A percentile compares a stretch with the other conserved stretches of the same genome.
These are phyloP conservation scores for Magnaporthiopsis incrustans DNA, from an alignment of 2,329 filamentous ascomycete species.

Conservation along the genomic window DNA sequence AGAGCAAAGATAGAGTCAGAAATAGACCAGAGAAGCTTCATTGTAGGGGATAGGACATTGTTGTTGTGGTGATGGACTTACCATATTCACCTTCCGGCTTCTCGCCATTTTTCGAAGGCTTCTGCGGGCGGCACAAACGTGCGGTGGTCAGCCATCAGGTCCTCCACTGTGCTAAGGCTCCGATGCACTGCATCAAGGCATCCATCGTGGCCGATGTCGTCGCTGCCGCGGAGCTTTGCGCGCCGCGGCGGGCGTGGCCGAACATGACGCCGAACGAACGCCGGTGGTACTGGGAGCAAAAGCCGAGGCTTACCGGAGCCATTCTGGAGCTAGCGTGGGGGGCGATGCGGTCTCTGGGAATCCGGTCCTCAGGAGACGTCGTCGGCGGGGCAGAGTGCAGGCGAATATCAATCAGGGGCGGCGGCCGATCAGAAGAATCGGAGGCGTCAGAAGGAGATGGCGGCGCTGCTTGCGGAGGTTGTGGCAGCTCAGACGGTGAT, in stretches of 20 bases:
- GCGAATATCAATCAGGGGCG: background rate
- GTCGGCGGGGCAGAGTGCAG: background rate
- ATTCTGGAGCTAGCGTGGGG: background rate
- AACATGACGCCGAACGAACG: background rate
- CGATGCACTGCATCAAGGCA: background rate
- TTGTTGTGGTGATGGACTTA: conserved; percentile 1
- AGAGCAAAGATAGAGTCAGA: conserved; percentile 4
- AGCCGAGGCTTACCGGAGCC: conserved; percentile 8
- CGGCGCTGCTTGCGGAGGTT: background rate
- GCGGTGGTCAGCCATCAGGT: background rate
- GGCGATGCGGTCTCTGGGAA: background rate
- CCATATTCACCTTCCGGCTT: conserved; percentile 7
- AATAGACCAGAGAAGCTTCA: background rate
- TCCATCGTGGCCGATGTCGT: background rate
- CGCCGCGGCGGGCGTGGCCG: too few species aligned
- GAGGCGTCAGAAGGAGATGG: background rate
- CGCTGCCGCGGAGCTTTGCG: background rate
- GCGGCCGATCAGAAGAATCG: background rate
- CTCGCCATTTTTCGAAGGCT: conserved; percentile 7
- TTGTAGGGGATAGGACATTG: background rate
- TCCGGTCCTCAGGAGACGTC: background rate
- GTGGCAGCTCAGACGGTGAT: background rate
- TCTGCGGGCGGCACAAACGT: background rate
- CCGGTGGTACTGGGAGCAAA: background rate
- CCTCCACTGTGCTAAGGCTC: background rate